These are phyloP conservation scores for Trametes sanguinea DNA, from an alignment of 768 basidiomycete genomes.

Conservation along the genomic window DNA sequence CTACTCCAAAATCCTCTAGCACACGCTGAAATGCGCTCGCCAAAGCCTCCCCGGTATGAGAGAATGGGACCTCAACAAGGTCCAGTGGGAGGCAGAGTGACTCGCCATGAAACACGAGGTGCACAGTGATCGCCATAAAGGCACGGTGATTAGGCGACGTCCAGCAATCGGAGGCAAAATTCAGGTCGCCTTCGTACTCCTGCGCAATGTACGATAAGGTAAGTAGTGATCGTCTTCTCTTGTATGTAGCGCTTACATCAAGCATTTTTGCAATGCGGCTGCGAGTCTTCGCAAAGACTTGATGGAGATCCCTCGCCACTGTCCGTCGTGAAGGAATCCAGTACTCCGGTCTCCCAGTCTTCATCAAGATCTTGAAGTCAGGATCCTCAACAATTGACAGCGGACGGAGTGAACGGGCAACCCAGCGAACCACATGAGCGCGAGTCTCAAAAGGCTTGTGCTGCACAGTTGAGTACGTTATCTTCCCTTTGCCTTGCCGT, in stretches of 20 bases:
- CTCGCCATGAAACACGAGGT: conserved; percentile 35
- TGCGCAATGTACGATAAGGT: conserved; percentile 40
- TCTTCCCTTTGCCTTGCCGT: too few species aligned
- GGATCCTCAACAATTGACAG: conserved; percentile 39
- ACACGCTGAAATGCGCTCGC: conserved; percentile 37
- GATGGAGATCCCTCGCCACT: conserved; percentile 35
- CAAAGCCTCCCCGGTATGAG: conserved; percentile 39
- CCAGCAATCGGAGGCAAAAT: conserved; percentile 41
- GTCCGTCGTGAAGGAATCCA: conserved; percentile 38
- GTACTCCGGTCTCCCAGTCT: conserved; percentile 36
- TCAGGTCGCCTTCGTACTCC: conserved; percentile 35
- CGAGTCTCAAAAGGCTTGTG: conserved; percentile 16
- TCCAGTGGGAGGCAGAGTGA: conserved; percentile 37
- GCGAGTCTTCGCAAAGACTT: conserved; percentile 29
- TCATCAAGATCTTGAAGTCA: conserved; percentile 36
- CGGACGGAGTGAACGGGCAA: conserved; percentile 35
- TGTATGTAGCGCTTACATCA: conserved; percentile 33
- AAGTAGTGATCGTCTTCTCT: conserved; percentile 20
- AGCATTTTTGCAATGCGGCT: conserved; percentile 29
- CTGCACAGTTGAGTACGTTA: neutral
- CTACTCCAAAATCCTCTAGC: conserved; percentile 39
- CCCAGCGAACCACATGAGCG: conserved; percentile 39
- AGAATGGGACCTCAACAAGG: conserved; percentile 39
- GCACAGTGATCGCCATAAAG: conserved; percentile 35
- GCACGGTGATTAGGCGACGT: conserved; percentile 40